Evolutionary conservation across 2,329 filamentous ascomycete genomes (phyloP).

Genomic region (Botrytis deweyae): DNA sequence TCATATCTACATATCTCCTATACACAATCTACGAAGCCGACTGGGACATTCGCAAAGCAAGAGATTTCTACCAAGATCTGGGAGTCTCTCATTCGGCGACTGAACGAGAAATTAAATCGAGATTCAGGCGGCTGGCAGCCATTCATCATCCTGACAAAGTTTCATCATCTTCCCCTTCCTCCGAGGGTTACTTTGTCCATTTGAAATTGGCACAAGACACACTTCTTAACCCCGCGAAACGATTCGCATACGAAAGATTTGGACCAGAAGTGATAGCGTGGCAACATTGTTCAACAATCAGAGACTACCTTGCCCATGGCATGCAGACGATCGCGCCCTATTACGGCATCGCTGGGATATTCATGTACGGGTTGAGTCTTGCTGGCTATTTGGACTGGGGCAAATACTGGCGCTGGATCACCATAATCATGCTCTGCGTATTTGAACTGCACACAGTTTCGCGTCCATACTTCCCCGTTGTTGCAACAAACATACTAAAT

Average conservation of each 20-base stretch:
- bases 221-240: conserved; percentile 69
- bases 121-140: conserved; percentile 52
- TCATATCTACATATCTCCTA: conserved; percentile 79
- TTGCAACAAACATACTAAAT: conserved; percentile 49
- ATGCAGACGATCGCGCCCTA: conserved; percentile 60
- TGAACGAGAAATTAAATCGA: conserved; percentile 77
- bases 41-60: conserved; percentile 67
- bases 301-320: conserved; percentile 71
- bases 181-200: conserved; percentile 67
- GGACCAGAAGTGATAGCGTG: conserved; percentile 69
- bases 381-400: conserved; percentile 68
- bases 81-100: conserved; percentile 66
- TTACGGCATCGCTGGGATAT: conserved; percentile 57
- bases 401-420: conserved; percentile 64
- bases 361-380: conserved; percentile 61
- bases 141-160: conserved; percentile 50
- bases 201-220: conserved; percentile 83
- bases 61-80: conserved; percentile 78
- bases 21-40: conserved; percentile 95
- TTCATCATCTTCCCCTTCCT: conserved; percentile 32
- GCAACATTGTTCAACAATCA: conserved; percentile 64
- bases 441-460: conserved; percentile 60
- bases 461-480: conserved; percentile 50
- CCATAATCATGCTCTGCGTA: conserved; percentile 51
- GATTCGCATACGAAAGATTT: conserved; percentile 89